Evolutionary conservation across 192 early-diverging fungal genomes (phyloP), one percentile per base, ranked within the genome.

Genomic region (Backusella sp.): DNA sequence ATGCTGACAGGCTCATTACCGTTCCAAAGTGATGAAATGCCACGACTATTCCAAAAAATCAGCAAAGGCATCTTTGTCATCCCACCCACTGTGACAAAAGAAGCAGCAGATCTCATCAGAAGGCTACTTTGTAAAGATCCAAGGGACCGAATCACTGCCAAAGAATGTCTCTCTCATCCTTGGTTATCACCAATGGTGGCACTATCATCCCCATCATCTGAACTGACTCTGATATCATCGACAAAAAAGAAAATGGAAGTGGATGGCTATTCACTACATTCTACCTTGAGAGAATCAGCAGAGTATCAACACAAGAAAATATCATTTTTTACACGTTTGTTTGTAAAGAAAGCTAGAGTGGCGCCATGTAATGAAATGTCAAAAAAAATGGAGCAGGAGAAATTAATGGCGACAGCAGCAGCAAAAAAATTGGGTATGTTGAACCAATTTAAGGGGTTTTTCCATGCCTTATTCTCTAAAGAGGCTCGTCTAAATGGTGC

Each of bases 1-100:
- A 85, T 91, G 77, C 76, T 91, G 26, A 83, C 85, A n/a, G 90
- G 90, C 2, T 82, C 83, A 14, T 76, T 91, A 11, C 90, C 90
- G 15, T 91, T 90, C 65, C 84, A 91, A 75, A 79, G 82, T 9
- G 81, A 88, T 17, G 84, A 89, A 46, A 84, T 90, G 77, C 83
- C 87, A 8, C 77, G 84, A 19, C 71, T 92, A 53, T 92, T 91
- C 76, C 76, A 89, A 21, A 84, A 88, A 73, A 92, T 92, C 35
- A 84, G 87, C 46, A 77, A 80, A 19, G 91, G 88, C 23, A 79
- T 79, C 21, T 92, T 89, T 66, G 74, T 77, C 6, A 82, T 84
- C 49, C 87, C 90, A 12, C 72, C 77, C 15, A 76, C 37, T n/a
- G 66, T 87, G 9, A 73, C 78, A 5, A 69, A 62, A 52, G 82